Evolutionary conservation across 371 early-diverging fungal species (phyloP), one percentile per base, ranked within the genome.

Genomic region (Apophysomyces variabilis): DNA sequence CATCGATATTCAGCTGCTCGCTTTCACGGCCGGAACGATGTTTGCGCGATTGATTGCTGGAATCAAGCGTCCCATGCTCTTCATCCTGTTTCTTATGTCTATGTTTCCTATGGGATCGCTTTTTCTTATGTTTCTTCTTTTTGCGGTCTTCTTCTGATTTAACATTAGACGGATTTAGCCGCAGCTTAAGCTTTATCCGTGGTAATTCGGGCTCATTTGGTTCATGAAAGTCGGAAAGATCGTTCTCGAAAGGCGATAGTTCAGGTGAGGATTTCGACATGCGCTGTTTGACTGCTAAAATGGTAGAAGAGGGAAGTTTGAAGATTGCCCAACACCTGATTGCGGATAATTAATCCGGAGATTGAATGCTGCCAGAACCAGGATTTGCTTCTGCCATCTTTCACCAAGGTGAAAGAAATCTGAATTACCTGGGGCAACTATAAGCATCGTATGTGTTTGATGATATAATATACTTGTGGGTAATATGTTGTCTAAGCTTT

Each of bases 51-150:
- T 65, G 41, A 3, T 58, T 54, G 12, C 70, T 61, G 9, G 38
- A 16, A 4, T 73, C 67, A 8, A 66, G 56, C 0, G 16, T 32
- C 16, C 61, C 61, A 36, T 67, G 41, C 16, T 71, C 62, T 11
- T 68, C 67, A 14, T 69, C 69, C 16, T 59, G 47, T 46, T 67
- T 62, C 66, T 56, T 72, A 14, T 65, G 57, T 38, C 69, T 78
- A 16, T 75, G 76, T 37, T 82, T 79, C 63, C 73, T 75, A 50
- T 78, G 74, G 14, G 70, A 73, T 35, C 74, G 73, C 61, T 78
- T 82, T 65, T 82, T 77, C 59, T 78, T 78, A 16, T 72, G 69
- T 37, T 76, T 75, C 46, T 64, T 70, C 46, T 78, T 75, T 58
- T 75, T 74, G 44, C 68, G 68, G 21, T 65, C 60, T 11, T 45